Evolutionary conservation across 2,329 filamentous ascomycete genomes (phyloP), one percentile per base, ranked within the genome.

Genomic region (Teratosphaeria gauchensis): DNA sequence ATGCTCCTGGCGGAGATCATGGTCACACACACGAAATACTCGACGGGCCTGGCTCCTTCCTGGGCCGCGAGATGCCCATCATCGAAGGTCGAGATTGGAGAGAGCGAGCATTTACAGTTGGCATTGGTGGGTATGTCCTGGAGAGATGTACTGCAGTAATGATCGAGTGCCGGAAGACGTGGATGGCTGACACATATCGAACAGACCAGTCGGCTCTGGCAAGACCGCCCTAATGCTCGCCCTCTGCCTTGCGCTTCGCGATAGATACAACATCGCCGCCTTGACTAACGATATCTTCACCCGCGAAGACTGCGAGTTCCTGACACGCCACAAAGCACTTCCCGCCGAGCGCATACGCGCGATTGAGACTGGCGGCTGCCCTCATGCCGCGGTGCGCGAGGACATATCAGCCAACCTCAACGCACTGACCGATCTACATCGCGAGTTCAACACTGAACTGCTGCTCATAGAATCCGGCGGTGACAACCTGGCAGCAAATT

Each of bases 281-380:
- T 92, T 99, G 24, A 99, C 94, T 55, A 97, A 97, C 81, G 92
- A 97, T 80, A 97, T 97, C 80, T 97, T 97, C 81, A 97, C 92
- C 24, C 88, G 81, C 64, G 94, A 99, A 77, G 94, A 99, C 80
- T 92, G 92, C 78, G 94, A 97, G 76, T 99, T 99, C 78, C 85
- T 99, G 30, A 95, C 90, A 60, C 85, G 86, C 59, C 82, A 96
- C 81, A 82, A 84, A 64, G 94, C 94, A 5, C 86, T 97, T 0
- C 88, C 92, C 0, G 82, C 92, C 4, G 75, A 82, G 31, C 89
- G 92, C 61, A 97, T 97, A 78, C 85, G 88, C 61, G 94, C 94
- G 71, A 97, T 99, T 75, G 94, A 99, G 77, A 99, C 94, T 1
- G 94, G 94, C 65, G 94, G 94, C 12, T 97, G 94, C 72, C 94